phyloP scores from a whole-genome alignment of 1,139 yeast species.

The Yamadazyma dendronema region DNA sequence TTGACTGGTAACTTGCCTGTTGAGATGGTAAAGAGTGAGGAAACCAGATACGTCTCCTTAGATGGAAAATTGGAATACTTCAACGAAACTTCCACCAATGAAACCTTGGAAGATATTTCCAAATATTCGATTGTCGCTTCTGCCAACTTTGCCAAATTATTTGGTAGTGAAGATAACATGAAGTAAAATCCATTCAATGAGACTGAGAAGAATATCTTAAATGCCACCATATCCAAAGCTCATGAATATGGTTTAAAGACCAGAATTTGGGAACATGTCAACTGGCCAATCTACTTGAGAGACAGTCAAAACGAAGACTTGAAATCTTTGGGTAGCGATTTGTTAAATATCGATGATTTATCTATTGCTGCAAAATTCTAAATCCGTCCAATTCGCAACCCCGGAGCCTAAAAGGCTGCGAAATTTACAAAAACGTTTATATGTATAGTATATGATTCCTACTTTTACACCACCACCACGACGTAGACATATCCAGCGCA shows the following conservation, averaged over 20 bases:
- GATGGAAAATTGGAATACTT: slow-evolving; percentile 37
- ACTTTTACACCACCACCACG: no score
- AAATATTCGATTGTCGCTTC: slow-evolving; percentile 37
- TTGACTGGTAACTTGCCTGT: slow-evolving; percentile 43
- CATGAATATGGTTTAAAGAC: slow-evolving; percentile 37
- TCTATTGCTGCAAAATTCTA: slow-evolving; percentile 4
- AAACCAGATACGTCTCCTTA: slow-evolving; percentile 29
- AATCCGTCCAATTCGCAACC: not conserved
- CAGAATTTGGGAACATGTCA: slow-evolving; percentile 43
- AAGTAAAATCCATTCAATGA: slow-evolving; percentile 19
- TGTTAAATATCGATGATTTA: slow-evolving; percentile 41
- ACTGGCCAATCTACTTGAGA: slow-evolving; percentile 34
- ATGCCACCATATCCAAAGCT: slow-evolving; percentile 23
- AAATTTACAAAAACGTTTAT: no score
- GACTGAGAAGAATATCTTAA: slow-evolving; percentile 21
- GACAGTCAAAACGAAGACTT: slow-evolving; percentile 29
- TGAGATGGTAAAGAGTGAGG: slow-evolving; percentile 28
- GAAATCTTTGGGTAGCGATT: slow-evolving; percentile 31
- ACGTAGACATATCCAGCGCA: no score
- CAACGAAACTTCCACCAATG: slow-evolving; percentile 13
- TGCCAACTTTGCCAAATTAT: slow-evolving; percentile 27
- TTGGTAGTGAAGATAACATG: slow-evolving; percentile 22
- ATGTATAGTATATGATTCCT: no score
- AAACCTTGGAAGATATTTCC: slow-evolving; percentile 22
- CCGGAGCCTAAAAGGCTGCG: not conserved